These are phyloP conservation scores for Gaultheria prostrata DNA, from an alignment of 148 eudicot genomes.

Conservation along the genomic window DNA sequence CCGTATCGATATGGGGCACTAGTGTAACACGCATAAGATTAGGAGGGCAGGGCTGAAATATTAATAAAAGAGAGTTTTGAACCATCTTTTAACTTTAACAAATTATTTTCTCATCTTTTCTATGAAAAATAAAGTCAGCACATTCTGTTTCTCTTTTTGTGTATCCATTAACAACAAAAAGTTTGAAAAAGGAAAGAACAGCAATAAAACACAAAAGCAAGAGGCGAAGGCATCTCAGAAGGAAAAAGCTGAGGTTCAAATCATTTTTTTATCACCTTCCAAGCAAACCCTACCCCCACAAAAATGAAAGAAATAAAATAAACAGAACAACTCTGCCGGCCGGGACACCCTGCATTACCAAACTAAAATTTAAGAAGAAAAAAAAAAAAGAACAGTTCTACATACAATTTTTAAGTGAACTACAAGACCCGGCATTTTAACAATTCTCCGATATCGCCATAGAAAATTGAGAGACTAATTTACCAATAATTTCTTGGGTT, in stretches of 20 bases:
- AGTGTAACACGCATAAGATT: not conserved
- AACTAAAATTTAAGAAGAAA: not conserved
- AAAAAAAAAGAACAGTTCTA: not conserved
- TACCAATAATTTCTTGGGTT: not conserved
- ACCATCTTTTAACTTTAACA: not conserved
- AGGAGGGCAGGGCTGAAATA: not conserved
- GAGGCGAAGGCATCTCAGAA: constrained; percentile 12
- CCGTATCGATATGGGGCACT: not conserved
- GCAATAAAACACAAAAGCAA: constrained; percentile 11
- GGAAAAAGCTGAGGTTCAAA: not conserved
- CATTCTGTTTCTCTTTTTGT: not conserved
- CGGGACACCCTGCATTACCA: too few species aligned
- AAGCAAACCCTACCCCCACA: not conserved
- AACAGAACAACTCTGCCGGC: not conserved
- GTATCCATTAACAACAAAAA: not conserved
- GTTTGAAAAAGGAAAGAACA: not conserved
- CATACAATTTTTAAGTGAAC: not conserved
- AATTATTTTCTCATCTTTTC: constrained; percentile 4
- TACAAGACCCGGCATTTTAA: not conserved
- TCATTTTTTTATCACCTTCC: not conserved
- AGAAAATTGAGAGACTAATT: not conserved
- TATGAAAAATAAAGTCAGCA: not conserved
- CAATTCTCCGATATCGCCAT: not conserved
- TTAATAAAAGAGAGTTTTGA: not conserved
- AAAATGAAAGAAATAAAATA: not conserved